Base-by-base conservation (phyloP, 352 stramenopile genomes). In the Pythium phragmiticola region DNA sequence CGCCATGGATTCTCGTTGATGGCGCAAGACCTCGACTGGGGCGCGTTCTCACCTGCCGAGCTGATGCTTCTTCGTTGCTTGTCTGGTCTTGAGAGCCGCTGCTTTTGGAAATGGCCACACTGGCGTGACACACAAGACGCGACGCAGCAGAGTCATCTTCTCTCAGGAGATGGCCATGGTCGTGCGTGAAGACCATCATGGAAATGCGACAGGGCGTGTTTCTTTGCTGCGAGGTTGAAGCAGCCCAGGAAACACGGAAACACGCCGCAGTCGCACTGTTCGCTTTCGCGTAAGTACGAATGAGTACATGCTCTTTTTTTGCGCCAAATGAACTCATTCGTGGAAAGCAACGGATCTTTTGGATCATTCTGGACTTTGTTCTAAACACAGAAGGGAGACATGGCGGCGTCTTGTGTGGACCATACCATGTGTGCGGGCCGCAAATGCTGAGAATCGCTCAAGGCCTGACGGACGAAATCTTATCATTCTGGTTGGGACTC, bases 161-260 rank as follows among this genome's bases (percentile, higher is more conserved):
- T 4, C 36, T 41, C 36, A 41, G 8, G 36, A 8, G 13, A 8
- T 8, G 13, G 36, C 36, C 36, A 14, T 41, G 36, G 36, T 41
- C 36, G 36, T 8, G 36, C 13, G 36, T 41, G 8, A 13, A 13
- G 7, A 13, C 36, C 36, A 41, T 41, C 36, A 41, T 13, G 21
- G 14, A 36, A 26, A 26, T 17, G 7, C 28, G 21, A 21, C 21
- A 21, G 21, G 3, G 51, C 51, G 51, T 58, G 51, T 58, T 58
- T 58, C 51, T 58, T 30, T 37, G 51, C 42, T 14, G 13, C 43
- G 26, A 49, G 28, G 51, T 58, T 58, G 51, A 58, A 58, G 51
- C 33, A 9, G 19, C 19, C 14, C 16, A 28, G 17, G 43, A 49
- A 49, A 48, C 51, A 58, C 11, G 26, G 49, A 56, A 48, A 57